Conservation (phyloP, 2,329 filamentous ascomycete species). For the Aureobasidium sp. region DNA sequence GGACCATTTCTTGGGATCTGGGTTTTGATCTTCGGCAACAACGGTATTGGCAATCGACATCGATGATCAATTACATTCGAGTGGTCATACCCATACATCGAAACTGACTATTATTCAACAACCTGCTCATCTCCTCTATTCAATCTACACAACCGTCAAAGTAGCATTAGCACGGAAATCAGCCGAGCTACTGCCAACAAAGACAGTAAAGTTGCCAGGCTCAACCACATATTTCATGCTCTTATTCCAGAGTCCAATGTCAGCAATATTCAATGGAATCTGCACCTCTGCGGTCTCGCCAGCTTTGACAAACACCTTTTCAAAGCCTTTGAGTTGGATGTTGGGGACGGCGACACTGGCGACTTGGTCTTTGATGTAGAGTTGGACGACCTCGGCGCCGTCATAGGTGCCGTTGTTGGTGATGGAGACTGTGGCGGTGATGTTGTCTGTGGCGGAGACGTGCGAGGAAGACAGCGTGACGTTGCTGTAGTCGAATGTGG, state of each 20-base stretch:
- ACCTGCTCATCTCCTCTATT: not conserved
- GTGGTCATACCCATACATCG: not conserved
- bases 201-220: constrained; percentile 58
- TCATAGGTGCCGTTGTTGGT: constrained; percentile 52
- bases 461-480: constrained; percentile 45
- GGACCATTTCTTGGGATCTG: not conserved
- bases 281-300: constrained; percentile 51
- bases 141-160: constrained; percentile 41
- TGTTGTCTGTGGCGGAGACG: constrained; percentile 43
- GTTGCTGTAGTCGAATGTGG: constrained; percentile 54
- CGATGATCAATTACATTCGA: not conserved
- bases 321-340: constrained; percentile 58
- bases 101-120: not conserved
- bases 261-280: constrained; percentile 45
- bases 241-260: constrained; percentile 51
- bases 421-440: constrained; percentile 56
- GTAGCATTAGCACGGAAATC: constrained; percentile 52
- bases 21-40: not conserved
- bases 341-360: constrained; percentile 59
- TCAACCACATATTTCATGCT: constrained; percentile 68
- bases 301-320: constrained; percentile 55
- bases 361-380: constrained; percentile 59
- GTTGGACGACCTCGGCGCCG: constrained; percentile 61
- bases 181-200: constrained; percentile 52
- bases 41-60: not conserved